These are phyloP conservation scores for Taxawa tesnikishii DNA, from an alignment of 2,329 filamentous ascomycete species.

Conservation along the genomic window DNA sequence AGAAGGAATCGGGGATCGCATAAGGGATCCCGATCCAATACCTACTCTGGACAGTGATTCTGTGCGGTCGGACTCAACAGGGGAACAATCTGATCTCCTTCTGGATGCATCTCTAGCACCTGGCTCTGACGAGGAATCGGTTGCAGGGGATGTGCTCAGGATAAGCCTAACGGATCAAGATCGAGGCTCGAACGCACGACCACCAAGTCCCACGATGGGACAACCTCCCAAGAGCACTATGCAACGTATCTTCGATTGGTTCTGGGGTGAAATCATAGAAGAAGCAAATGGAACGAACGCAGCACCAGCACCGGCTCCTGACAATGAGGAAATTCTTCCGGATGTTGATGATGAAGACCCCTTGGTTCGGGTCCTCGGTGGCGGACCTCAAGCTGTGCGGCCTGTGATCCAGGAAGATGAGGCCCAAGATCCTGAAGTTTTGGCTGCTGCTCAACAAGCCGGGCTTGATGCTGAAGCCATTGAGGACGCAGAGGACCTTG, in stretches of 20 bases:
- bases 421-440: conserved; percentile 47
- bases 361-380: conserved; percentile 34
- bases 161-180: too few relatives aligned
- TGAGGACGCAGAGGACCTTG: conserved; percentile 82
- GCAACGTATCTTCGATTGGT: conserved; percentile 30
- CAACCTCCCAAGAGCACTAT: too few relatives aligned
- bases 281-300: conserved; percentile 21
- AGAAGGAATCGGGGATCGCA: too few relatives aligned
- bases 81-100: too few relatives aligned
- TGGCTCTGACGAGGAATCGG: too few relatives aligned
- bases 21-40: neutral
- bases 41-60: too few relatives aligned
- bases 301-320: conserved; percentile 16
- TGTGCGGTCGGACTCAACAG: too few relatives aligned
- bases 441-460: conserved; percentile 52
- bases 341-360: conserved; percentile 49
- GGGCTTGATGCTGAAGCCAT: conserved; percentile 63
- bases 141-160: too few relatives aligned
- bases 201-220: too few relatives aligned
- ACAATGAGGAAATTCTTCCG: conserved; percentile 49
- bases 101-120: too few relatives aligned
- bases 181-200: too few relatives aligned
- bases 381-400: conserved; percentile 1
- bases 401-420: conserved; percentile 26
- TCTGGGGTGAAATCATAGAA: conserved; percentile 32